These are phyloP conservation scores for Talaromyces thailandensis DNA, from an alignment of 495 filamentous ascomycete species.

Conservation along the genomic window DNA sequence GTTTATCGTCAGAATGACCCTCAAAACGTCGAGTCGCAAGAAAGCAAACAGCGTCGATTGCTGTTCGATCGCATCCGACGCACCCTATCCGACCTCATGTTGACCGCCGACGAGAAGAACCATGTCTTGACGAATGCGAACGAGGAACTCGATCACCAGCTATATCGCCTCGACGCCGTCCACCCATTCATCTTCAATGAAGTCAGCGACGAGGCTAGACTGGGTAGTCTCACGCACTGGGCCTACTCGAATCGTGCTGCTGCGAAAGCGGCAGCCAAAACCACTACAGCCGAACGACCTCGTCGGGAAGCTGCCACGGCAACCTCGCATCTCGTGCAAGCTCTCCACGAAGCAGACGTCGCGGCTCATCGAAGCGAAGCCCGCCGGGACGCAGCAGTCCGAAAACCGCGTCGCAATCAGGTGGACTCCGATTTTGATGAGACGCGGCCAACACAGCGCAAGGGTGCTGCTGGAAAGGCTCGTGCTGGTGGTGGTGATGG, in stretches of 20 bases:
- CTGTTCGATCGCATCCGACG: constrained; percentile 55
- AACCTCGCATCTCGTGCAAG: constrained; percentile 44
- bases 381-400: constrained; percentile 73
- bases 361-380: constrained; percentile 69
- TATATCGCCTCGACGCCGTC: constrained; percentile 72
- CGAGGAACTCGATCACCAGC: constrained; percentile 77
- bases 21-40: constrained; percentile 24
- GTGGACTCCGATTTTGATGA: constrained; percentile 77
- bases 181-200: constrained; percentile 78
- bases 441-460: constrained; percentile 32
- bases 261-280: constrained; percentile 45
- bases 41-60: constrained; percentile 45
- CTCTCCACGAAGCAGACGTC: constrained; percentile 62
- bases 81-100: constrained; percentile 66
- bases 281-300: constrained; percentile 53
- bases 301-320: constrained; percentile 68
- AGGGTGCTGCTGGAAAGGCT: constrained; percentile 54
- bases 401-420: constrained; percentile 57
- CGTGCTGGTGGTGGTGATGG: constrained; percentile 38
- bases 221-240: constrained; percentile 89
- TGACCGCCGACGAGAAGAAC: constrained; percentile 90
- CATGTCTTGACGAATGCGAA: constrained; percentile 86
- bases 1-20: constrained; percentile 18
- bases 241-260: constrained; percentile 80
- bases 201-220: constrained; percentile 87